Percentiles rank a stretch among this genome's conserved stretches.
phyloP scores from a whole-genome alignment of 208 protist species.

The Trypanosomatidae sp. region DNA sequence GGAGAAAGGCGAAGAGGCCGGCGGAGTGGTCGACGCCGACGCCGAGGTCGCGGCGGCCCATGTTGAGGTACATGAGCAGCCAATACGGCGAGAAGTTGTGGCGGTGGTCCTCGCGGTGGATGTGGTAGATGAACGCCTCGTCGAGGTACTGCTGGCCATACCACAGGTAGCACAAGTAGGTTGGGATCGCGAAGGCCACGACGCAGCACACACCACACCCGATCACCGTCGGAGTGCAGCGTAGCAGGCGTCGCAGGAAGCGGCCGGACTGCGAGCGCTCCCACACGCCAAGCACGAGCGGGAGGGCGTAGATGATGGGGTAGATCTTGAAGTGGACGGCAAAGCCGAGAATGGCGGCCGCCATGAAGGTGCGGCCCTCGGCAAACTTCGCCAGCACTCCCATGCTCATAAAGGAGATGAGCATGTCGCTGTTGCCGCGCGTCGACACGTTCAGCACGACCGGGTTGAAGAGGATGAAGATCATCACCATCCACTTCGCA shows the following conservation, averaged over 20 bases:
- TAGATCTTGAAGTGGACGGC: constrained; percentile 94
- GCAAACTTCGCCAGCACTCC: constrained; percentile 69
- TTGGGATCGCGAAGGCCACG: constrained; percentile 50
- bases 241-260: constrained; percentile 7
- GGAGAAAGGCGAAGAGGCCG: constrained; percentile 85
- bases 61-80: constrained; percentile 89
- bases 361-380: constrained; percentile 41
- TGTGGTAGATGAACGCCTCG: constrained; percentile 85
- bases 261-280: constrained; percentile 16
- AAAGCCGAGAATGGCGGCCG: constrained; percentile 75
- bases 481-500: constrained; percentile 62
- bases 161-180: constrained; percentile 45
- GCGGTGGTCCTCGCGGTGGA: constrained; percentile 78
- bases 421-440: constrained; percentile 93
- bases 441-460: constrained; percentile 93
- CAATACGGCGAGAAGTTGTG: constrained; percentile 95
- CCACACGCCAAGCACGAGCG: constrained; percentile 70
- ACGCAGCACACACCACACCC: constrained; percentile 50
- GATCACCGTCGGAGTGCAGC: constrained; percentile 20
- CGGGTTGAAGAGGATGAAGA: constrained; percentile 92
- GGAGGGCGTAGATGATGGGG: constrained; percentile 90
- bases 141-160: constrained; percentile 82
- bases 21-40: constrained; percentile 49
- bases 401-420: constrained; percentile 89
- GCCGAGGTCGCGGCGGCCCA: constrained; percentile 46